Evolutionary conservation across 208 protist genomes (phyloP).

Genomic region (Endotrypanum monterogeii): DNA sequence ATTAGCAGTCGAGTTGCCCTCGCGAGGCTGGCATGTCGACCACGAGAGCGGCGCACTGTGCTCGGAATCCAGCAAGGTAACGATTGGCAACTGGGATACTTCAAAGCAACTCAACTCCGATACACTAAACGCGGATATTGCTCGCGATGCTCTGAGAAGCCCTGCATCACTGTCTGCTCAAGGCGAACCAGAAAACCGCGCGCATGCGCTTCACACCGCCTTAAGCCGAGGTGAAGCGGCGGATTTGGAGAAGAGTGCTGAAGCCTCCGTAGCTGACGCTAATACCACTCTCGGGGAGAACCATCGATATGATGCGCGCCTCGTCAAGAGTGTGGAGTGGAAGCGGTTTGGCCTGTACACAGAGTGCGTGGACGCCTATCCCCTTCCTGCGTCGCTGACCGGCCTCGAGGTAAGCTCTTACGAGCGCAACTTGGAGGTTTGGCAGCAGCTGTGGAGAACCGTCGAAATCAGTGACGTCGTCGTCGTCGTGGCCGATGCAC

Average conservation of each 20-base stretch:
- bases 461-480: constrained; percentile 96
- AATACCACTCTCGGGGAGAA: neutral
- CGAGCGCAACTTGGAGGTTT: constrained; percentile 98
- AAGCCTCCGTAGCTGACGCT: neutral
- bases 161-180: neutral
- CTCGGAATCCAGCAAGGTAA: constrained; percentile 9
- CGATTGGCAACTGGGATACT: neutral
- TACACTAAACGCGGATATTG: neutral
- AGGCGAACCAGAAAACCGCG: neutral
- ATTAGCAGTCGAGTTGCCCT: constrained; percentile 73
- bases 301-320: neutral
- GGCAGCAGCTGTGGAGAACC: constrained; percentile 98
- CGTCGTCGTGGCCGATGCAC: constrained; percentile 94
- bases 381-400: constrained; percentile 9
- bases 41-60: constrained; percentile 6
- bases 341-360: constrained; percentile 58
- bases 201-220: neutral
- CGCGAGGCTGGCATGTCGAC: constrained; percentile 58
- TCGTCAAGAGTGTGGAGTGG: constrained; percentile 46
- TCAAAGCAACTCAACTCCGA: neutral
- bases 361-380: constrained; percentile 48
- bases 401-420: constrained; percentile 87
- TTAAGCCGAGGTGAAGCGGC: neutral
- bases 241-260: neutral
- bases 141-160: neutral